A percentile compares a stretch with the other conserved stretches of the same genome.
phyloP scores from a whole-genome alignment of 2,329 filamentous ascomycete species.

The Hypoxylon sp. region DNA sequence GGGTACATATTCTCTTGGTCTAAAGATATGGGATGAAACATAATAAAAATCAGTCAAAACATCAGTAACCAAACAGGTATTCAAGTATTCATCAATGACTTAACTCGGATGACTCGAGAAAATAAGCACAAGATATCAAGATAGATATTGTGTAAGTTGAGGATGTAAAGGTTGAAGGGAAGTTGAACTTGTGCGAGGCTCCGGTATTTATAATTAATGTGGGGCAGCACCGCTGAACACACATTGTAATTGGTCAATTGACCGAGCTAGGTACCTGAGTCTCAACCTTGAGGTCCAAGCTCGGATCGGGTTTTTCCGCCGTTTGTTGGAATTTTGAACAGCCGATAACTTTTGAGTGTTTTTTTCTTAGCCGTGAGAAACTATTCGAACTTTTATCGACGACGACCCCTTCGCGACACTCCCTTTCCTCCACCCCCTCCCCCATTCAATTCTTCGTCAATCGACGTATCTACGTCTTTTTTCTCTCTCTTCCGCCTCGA shows the following conservation, averaged over 20 bases:
- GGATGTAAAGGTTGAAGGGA: background rate
- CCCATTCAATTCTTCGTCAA: slow-evolving; percentile 43
- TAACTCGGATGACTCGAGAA: background rate
- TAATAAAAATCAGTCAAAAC: slow-evolving; percentile 10
- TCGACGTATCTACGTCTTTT: slow-evolving; percentile 20
- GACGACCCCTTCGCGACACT: slow-evolving; percentile 46
- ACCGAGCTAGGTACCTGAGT: slow-evolving; percentile 18
- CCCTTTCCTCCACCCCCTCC: slow-evolving; percentile 21
- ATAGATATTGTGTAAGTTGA: background rate
- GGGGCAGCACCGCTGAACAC: background rate
- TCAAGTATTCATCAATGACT: background rate
- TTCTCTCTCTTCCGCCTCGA: slow-evolving; percentile 18
- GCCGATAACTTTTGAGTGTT: slow-evolving; percentile 60
- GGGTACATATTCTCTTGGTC: slow-evolving; percentile 11
- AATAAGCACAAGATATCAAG: background rate
- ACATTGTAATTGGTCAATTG: slow-evolving; percentile 45
- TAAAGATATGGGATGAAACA: slow-evolving; percentile 16
- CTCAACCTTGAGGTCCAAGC: slow-evolving; percentile 40
- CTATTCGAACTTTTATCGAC: slow-evolving; percentile 33
- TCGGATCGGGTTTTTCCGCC: slow-evolving; percentile 56
- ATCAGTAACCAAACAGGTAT: background rate
- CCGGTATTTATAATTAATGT: slow-evolving; percentile 14
- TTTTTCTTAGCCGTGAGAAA: slow-evolving; percentile 55
- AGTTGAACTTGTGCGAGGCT: background rate
- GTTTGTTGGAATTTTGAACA: slow-evolving; percentile 46